Conservation (phyloP, 768 basidiomycete species). For the Kwoniella sp. region DNA sequence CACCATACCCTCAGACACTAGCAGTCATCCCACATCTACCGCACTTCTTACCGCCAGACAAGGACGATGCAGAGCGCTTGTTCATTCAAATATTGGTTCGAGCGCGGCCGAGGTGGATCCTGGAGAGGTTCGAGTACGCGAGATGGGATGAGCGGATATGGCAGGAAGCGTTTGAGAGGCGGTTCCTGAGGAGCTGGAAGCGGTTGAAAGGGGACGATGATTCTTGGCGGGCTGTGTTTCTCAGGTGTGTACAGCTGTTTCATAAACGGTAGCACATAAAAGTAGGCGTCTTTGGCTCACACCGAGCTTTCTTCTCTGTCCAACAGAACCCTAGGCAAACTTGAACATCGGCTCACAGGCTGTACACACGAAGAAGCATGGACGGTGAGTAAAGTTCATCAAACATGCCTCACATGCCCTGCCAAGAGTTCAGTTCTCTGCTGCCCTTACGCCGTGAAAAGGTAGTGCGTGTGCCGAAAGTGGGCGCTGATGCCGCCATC, state of each 20-base stretch:
- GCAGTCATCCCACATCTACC: constrained; percentile 34
- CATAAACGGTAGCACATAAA: too few species aligned
- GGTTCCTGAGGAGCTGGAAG: constrained; percentile 52
- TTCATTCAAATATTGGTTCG: constrained; percentile 44
- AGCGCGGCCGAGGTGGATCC: constrained; percentile 49
- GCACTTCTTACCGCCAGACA: constrained; percentile 33
- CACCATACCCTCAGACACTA: constrained; percentile 43
- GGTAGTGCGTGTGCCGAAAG: too few species aligned
- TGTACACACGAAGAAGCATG: constrained; percentile 55
- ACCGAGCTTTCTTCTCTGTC: not conserved
- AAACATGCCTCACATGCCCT: too few species aligned
- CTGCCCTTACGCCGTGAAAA: too few species aligned
- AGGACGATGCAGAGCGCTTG: constrained; percentile 25
- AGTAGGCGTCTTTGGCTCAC: too few species aligned
- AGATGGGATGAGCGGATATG: constrained; percentile 41
- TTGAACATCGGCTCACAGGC: constrained; percentile 48
- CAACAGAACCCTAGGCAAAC: constrained; percentile 33
- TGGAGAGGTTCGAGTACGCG: constrained; percentile 44
- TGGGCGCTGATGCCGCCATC: too few species aligned
- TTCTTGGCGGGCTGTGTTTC: constrained; percentile 47
- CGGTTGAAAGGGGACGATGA: constrained; percentile 41
- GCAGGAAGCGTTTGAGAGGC: constrained; percentile 45
- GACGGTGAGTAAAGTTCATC: constrained; percentile 45
- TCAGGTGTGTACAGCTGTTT: constrained; percentile 42
- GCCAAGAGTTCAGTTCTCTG: too few species aligned